These are phyloP conservation scores for Lentinus brumalis DNA, from an alignment of 768 basidiomycete species.

Conservation along the genomic window DNA sequence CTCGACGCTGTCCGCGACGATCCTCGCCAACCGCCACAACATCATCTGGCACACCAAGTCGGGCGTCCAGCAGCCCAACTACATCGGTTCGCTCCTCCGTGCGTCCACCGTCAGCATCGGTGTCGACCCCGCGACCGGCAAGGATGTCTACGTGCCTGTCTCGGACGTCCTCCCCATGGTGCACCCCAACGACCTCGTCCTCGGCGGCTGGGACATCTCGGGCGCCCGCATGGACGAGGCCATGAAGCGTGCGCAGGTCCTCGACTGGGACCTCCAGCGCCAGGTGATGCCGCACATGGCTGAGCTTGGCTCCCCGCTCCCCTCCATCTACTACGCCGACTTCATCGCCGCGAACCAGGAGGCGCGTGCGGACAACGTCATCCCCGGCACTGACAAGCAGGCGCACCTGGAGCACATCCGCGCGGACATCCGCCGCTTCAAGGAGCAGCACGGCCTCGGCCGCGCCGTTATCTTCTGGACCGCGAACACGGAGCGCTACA, in stretches of 20 bases:
- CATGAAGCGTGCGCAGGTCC: conserved; percentile 90
- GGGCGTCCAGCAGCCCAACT: conserved; percentile 93
- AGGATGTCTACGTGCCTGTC: conserved; percentile 91
- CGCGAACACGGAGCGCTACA: conserved; percentile 97
- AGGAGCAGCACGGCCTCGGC: conserved; percentile 78
- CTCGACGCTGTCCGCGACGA: conserved; percentile 88
- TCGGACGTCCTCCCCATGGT: conserved; percentile 96
- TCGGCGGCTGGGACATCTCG: conserved; percentile 99
- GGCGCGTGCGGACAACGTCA: conserved; percentile 90
- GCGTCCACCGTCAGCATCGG: conserved; percentile 95
- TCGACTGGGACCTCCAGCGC: conserved; percentile 96
- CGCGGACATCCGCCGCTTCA: conserved; percentile 93
- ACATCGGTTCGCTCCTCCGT: conserved; percentile 94
- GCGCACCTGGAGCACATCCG: conserved; percentile 91
- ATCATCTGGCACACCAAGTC: conserved; percentile 94
- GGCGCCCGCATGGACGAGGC: conserved; percentile 82
- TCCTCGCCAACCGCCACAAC: conserved; percentile 94
- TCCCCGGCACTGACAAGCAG: conserved; percentile 85
- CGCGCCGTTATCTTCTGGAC: conserved; percentile 97
- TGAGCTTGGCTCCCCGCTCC: conserved; percentile 77
- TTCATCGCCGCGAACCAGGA: conserved; percentile 99
- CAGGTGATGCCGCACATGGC: conserved; percentile 90
- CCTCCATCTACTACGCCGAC: conserved; percentile 96
- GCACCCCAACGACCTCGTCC: conserved; percentile 95
- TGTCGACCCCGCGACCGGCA: conserved; percentile 72